Base-by-base conservation (phyloP, 148 eudicot genomes). In the Fagopyrum tataricum region DNA sequence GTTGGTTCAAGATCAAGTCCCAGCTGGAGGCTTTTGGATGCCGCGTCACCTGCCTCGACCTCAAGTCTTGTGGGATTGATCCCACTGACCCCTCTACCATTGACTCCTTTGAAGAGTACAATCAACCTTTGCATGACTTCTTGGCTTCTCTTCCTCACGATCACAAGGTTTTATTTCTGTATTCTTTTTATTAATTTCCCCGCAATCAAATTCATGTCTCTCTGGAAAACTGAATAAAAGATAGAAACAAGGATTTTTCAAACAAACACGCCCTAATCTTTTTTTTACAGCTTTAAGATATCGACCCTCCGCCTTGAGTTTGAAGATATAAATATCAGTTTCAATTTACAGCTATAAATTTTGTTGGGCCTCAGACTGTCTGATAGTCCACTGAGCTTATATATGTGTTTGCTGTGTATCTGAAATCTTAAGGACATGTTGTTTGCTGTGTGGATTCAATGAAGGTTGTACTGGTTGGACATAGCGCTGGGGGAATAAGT, bases 111-210 rank as follows among this genome's bases (percentile, higher is more conserved):
- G 46, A 75, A 4, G 75, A 76, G 2, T 78, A 82, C 40, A 82
- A 76, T 21, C 58, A 70, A 51, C 84, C 84, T 2, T 67, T 82
- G 1, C 49, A 68, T 31, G 62, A 78, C 31, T 11, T 78, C 55
- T 31, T 82, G 59, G 21, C 81, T 2, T 40, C 56, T 18, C 47
- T 82, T 11, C 77, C 81, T 0, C 14, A 52, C 43, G 68, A 52
- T 12, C 74, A 78, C 14, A 81, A 78, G 81, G 84, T 81, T n/a
- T 12, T n/a, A n/a, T n/a, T n/a, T n/a, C n/a, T n/a, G n/a, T n/a
- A n/a, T n/a, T n/a, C n/a, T n/a, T n/a, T n/a, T n/a, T n/a, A n/a
- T n/a, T n/a, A n/a, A n/a, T n/a, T n/a, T n/a, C n/a, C n/a, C n/a
- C n/a, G n/a, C n/a, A n/a, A n/a, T n/a, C n/a, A n/a, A n/a, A n/a